phyloP scores from a whole-genome alignment of 768 basidiomycete genomes.

The Cyclocybe aegerita region DNA sequence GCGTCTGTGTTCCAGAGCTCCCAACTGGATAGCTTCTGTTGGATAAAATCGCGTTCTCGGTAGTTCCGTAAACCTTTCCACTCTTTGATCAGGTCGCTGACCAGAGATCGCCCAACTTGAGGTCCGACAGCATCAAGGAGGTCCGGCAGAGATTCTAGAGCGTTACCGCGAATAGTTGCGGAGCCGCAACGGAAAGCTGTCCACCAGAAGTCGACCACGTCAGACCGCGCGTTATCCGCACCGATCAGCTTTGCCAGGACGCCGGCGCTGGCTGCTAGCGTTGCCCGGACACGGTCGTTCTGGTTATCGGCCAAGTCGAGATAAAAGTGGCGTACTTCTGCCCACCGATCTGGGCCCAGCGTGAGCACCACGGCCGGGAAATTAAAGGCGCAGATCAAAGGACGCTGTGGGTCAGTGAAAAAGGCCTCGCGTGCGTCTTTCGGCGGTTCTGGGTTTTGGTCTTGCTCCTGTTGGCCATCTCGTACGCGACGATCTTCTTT shows the following conservation, averaged over 20 bases:
- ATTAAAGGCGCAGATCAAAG: conserved; percentile 84
- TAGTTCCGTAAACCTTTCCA: no score
- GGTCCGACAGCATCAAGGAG: conserved; percentile 55
- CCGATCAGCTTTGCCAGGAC: conserved; percentile 89
- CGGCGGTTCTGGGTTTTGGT: conserved; percentile 8
- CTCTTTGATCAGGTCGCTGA: no score
- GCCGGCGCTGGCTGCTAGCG: conserved; percentile 85
- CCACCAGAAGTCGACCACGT: conserved; percentile 75
- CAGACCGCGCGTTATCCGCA: conserved; percentile 57
- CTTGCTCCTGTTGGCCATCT: conserved; percentile 33
- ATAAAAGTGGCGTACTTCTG: conserved; percentile 67
- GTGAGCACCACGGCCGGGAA: conserved; percentile 89
- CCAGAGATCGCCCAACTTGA: no score
- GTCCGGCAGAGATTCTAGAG: conserved; percentile 61
- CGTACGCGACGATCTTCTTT: conserved; percentile 39
- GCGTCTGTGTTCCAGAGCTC: conserved; percentile 21
- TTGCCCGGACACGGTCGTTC: conserved; percentile 65
- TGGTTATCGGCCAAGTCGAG: conserved; percentile 59
- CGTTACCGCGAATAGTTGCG: conserved; percentile 73
- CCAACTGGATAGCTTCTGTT: background rate
- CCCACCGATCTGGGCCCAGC: conserved; percentile 76
- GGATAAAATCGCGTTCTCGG: no score
- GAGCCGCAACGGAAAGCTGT: conserved; percentile 52
- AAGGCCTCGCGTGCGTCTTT: conserved; percentile 34
- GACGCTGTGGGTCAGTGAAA: conserved; percentile 66